Evolutionary conservation across 2,329 filamentous ascomycete species (phyloP), one percentile per base, ranked within the genome.

Genomic region (Beauveria brongniartii): DNA sequence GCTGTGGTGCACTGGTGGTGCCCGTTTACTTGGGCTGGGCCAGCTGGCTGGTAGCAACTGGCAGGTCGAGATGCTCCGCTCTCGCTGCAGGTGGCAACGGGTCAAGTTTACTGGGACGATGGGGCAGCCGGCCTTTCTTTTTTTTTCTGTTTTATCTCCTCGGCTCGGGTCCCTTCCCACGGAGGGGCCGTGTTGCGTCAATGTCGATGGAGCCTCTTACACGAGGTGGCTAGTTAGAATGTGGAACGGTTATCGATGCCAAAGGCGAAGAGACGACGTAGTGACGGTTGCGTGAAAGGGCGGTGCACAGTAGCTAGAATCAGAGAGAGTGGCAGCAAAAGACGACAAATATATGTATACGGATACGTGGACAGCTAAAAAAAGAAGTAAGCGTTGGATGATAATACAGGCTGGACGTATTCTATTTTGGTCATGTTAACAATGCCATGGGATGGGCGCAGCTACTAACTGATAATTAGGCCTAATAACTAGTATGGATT

Each of bases 161-260:
- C 12, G 28, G 20, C 24, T 47, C 22, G 37, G 28, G 46, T 37
- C 14, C 34, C 12, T 37, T 37, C 34, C 34, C 5, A 37, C 22
- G 22, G 55, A 58, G 56, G 48, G 57, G 26, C 50, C 40, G 50
- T 59, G 57, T 46, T 54, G 41, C 57, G 48, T 53, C 26, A 20
- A 47, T 40, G 48, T 53, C 20, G 28, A 47, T 53, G 57, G 57
- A 59, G 57, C 57, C 40, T 53, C 47, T 53, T 59, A 54, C 57
- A 59, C 57, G 41, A 59, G 57, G 57, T 59, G 40, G 40, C 22
- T 55, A 20, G 26, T 41, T 48, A 41, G 55, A 44, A 46, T 16
- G 24, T 18, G 46, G 37, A 46, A 37, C 26, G 37, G 34, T 47
- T 52, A 48, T 52, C 37, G 56, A 50, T 50, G 22, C 37, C 34